Evolutionary conservation across 2,329 filamentous ascomycete species (phyloP).

Genomic region (Apiospora pterosperma): DNA sequence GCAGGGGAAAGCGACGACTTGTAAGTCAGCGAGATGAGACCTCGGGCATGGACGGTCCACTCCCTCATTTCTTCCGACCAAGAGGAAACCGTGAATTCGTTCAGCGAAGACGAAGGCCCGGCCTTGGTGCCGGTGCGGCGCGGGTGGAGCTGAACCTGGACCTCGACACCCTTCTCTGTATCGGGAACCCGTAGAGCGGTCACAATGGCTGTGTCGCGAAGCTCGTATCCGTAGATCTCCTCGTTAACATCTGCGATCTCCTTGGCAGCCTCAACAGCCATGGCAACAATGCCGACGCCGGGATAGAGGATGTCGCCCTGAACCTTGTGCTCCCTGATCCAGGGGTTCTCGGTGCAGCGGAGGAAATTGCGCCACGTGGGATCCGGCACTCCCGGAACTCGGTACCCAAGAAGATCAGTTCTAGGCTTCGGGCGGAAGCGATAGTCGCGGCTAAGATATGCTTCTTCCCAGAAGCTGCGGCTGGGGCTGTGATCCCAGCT

Average conservation of each 20-base stretch:
- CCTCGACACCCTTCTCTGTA: not conserved
- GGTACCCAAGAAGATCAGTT: constrained; percentile 48
- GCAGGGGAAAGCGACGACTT: not conserved
- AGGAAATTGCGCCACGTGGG: constrained; percentile 48
- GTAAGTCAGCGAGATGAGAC: not conserved
- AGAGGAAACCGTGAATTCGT: not conserved
- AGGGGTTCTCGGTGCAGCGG: constrained; percentile 46
- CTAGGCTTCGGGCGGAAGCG: constrained; percentile 41
- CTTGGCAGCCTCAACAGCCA: constrained; percentile 35
- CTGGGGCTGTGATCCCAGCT: constrained; percentile 48
- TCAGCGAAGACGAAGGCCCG: not conserved
- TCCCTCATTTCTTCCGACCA: not conserved
- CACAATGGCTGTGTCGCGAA: not conserved
- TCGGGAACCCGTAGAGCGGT: not conserved
- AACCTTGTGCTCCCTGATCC: constrained; percentile 49
- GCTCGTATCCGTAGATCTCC: not conserved
- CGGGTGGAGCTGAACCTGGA: not conserved
- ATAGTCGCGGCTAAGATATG: constrained; percentile 38
- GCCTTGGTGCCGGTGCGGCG: not conserved
- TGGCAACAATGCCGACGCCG: constrained; percentile 45
- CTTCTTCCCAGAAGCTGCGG: constrained; percentile 51
- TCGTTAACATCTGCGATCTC: not conserved
- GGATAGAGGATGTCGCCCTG: constrained; percentile 49
- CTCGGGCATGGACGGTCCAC: not conserved
- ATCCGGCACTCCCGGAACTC: constrained; percentile 37